Base-by-base conservation (phyloP, 306 rosid species). In the Gastrolobium villosum region DNA sequence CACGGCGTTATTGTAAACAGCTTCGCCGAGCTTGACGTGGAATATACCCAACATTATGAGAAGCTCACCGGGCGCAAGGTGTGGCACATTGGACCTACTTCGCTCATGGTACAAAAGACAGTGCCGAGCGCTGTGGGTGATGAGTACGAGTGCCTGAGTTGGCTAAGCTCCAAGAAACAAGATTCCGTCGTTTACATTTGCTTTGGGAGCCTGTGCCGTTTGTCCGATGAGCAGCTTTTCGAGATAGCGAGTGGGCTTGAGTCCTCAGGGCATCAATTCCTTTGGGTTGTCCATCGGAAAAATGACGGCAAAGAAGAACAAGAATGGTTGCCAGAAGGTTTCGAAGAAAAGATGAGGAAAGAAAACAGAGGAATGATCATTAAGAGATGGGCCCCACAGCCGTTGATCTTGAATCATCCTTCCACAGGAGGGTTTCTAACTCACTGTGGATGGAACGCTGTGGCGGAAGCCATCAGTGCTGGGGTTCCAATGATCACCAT, bases 81-180 rank as follows among this genome's bases (percentile, higher is more conserved):
- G 2, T 86, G 89, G 89, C 85, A 63, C 5, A 20, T 83, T 0
- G 89, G 89, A 2, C 89, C 89, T 0, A 60, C 79, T 50, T 76
- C 87, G 0, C 73, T 86, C 31, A 74, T 61, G 36, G 61, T 80
- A 0, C 56, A 72, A 3, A 44, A 72, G 4, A 4, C 6, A 2
- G n/a, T 10, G 8, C 40, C 26, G 0, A 3, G 10, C 4, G 32
- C 6, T 0, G 6, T 28, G 7, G 50, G 6, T 9, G 26, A 6
- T 4, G 11, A 59, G 28, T 79, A 79, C 1, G 75, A 74, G 10
- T 74, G 65, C 14, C 39, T 84, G 0, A 46, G 6, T 6, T 84
- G 87, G 87, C 84, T 84, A 6, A 28, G 13, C 14, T 13, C 75
- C 0, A 75, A 61, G 57, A 34, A 66, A 0, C 3, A 5, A 2